Evolutionary conservation across 2,329 filamentous ascomycete genomes (phyloP), one percentile per base, ranked within the genome.

Genomic region (Cladosporium velox): DNA sequence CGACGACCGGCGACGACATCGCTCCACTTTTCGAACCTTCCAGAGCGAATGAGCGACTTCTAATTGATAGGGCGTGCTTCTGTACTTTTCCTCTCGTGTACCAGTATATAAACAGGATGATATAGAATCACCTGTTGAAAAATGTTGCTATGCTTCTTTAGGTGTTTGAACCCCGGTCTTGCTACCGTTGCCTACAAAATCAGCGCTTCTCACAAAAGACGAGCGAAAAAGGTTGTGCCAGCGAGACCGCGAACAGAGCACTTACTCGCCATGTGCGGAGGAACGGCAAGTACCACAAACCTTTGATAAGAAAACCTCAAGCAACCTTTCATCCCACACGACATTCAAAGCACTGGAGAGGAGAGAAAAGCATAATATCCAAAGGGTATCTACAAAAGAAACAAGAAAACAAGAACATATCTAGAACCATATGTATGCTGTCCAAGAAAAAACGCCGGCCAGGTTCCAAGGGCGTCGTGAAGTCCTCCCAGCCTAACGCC

Each of bases 31-130:
- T 62, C 34, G 61, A 64, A 64, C 2, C 49, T 64, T 64, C 61
- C 18, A 64, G 61, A 55, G 61, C 61, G 51, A 64, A 64, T 64
- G 61, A 64, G 61, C 24, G 51, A 6, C 26, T 64, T 64, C 51
- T 18, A 11, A 47, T 64, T 64, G 21, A 21, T 15, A n/a, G n/a
- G 21, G 30, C 11, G 14, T 52, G 49, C 49, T 26, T 30, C 6
- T 30, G 49, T 2, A 5, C 4, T 21, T 34, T 32, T 55, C 41
- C n/a, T 47, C 41, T 47, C n/a, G n/a, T 4, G n/a, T 11, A 21
- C 41, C n/a, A 47, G 41, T 24, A 47, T 21, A 21, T 47, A 47
- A 21, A 47, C 10, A 1, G 21, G 11, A 21, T 47, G n/a, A 2
- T 11, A 21, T 47, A 21, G 3, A 21, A 21, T 21, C 0, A 21